A percentile compares a stretch with the other conserved stretches of the same genome.
These are phyloP conservation scores for Fusarium sp. DNA, from an alignment of 2,329 filamentous ascomycete species.

Conservation along the genomic window DNA sequence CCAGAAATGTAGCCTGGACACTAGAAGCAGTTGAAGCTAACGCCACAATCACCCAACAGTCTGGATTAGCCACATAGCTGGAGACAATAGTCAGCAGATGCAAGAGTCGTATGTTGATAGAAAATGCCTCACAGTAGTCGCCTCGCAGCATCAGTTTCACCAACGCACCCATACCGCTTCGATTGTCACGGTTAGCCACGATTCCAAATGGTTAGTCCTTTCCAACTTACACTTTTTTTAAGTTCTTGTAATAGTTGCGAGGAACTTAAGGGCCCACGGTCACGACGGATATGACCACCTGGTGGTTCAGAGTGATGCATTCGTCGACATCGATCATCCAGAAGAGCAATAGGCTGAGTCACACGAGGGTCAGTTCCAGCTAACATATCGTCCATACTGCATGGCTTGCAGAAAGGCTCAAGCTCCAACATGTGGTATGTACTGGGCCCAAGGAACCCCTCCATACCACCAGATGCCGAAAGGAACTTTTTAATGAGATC, in stretches of 20 bases:
- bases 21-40: background rate
- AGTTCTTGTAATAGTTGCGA: background rate
- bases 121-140: background rate
- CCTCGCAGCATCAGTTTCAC: background rate
- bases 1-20: background rate
- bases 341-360: background rate
- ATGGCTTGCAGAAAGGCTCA: background rate
- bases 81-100: background rate
- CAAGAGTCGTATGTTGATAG: rapidly evolving
- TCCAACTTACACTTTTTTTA: background rate
- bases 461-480: background rate
- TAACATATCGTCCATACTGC: background rate
- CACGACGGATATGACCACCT: background rate
- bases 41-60: background rate
- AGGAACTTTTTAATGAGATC: background rate
- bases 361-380: background rate
- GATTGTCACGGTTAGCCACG: rapidly evolving
- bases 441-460: background rate
- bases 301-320: background rate
- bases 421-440: background rate
- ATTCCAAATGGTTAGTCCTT: rapidly evolving
- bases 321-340: background rate
- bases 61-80: constrained; percentile 3
- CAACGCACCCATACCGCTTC: background rate
- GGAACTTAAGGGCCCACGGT: background rate